Percentiles rank a stretch among this genome's conserved stretches.
These are phyloP conservation scores for Elaeis oleifera DNA, from an alignment of 202 grass and related monocot genomes.

Conservation along the genomic window DNA sequence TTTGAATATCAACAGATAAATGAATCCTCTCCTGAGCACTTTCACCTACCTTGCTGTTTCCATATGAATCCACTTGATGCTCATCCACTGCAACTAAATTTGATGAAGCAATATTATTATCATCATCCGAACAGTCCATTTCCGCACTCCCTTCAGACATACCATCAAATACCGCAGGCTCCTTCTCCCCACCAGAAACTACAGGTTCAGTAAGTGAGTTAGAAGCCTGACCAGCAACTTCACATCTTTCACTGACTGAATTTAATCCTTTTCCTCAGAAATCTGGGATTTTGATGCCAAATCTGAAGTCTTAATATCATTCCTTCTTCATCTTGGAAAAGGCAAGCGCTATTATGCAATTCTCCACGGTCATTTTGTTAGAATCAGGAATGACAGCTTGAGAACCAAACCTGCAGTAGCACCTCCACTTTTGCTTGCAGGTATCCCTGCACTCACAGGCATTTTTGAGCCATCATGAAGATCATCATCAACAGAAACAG, in stretches of 20 bases:
- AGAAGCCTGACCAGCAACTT: slow-evolving; percentile 26
- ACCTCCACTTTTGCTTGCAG: slow-evolving; percentile 16
- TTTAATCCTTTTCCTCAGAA: slow-evolving; percentile 7
- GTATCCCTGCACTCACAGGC: slow-evolving; percentile 1
- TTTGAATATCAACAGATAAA: slow-evolving; percentile 15
- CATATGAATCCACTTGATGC: slow-evolving; percentile 21
- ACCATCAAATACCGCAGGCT: slow-evolving; percentile 38
- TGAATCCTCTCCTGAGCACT: neutral
- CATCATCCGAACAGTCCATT: slow-evolving; percentile 86
- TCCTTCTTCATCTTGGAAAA: slow-evolving; percentile 14
- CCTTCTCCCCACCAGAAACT: slow-evolving; percentile 24
- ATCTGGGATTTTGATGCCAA: slow-evolving; percentile 13
- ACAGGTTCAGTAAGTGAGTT: slow-evolving; percentile 25
- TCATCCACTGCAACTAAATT: slow-evolving; percentile 27
- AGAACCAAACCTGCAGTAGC: neutral
- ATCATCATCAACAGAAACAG: slow-evolving; percentile 11
- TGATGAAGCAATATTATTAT: slow-evolving; percentile 30
- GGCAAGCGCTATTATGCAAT: neutral
- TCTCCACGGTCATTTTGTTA: slow-evolving; percentile 18
- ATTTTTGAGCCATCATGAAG: slow-evolving; percentile 4
- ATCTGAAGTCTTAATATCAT: slow-evolving; percentile 2
- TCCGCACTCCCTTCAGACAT: slow-evolving; percentile 79
- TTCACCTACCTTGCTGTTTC: slow-evolving; percentile 20
- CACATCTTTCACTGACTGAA: slow-evolving; percentile 22
- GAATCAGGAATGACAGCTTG: neutral